A percentile compares a stretch with the other conserved stretches of the same genome.
phyloP scores from a whole-genome alignment of 2,329 filamentous ascomycete genomes.

The Fusarium sp. region DNA sequence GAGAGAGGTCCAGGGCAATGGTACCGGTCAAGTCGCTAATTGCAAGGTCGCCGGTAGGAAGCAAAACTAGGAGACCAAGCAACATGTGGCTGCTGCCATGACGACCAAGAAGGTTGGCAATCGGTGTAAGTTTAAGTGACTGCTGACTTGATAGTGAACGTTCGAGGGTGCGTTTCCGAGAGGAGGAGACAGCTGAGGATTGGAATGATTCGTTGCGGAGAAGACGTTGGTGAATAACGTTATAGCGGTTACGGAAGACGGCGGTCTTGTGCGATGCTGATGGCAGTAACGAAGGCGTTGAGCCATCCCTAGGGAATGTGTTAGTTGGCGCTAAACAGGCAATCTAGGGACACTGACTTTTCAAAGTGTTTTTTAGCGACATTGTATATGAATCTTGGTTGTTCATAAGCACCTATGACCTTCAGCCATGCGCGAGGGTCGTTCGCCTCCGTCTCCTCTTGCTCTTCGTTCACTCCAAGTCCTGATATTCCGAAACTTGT shows the following conservation, averaged over 20 bases:
- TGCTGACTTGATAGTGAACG: conserved; percentile 74
- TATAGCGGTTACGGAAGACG: conserved; percentile 90
- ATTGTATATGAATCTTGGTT: conserved; percentile 84
- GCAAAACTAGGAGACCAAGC: conserved; percentile 82
- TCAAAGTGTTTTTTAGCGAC: conserved; percentile 91
- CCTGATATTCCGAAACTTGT: conserved; percentile 73
- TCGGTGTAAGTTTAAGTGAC: conserved; percentile 89
- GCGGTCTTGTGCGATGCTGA: conserved; percentile 83
- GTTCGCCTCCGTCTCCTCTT: conserved; percentile 69
- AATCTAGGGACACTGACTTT: conserved; percentile 60
- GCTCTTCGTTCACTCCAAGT: conserved; percentile 66
- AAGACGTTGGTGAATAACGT: conserved; percentile 91
- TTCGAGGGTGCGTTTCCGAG: conserved; percentile 66
- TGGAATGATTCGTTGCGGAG: conserved; percentile 95
- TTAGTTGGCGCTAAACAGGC: conserved; percentile 32
- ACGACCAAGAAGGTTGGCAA: conserved; percentile 80
- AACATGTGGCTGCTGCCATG: conserved; percentile 88
- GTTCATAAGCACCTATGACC: conserved; percentile 85
- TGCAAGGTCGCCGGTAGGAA: conserved; percentile 84
- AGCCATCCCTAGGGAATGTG: conserved; percentile 63
- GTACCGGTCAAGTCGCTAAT: conserved; percentile 90
- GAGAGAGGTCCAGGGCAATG: conserved; percentile 84
- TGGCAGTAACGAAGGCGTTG: conserved; percentile 79
- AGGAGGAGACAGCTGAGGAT: conserved; percentile 77
- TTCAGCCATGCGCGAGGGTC: conserved; percentile 88